phyloP scores from a whole-genome alignment of 306 rosid genomes.

The Erythrophleum fordii region DNA sequence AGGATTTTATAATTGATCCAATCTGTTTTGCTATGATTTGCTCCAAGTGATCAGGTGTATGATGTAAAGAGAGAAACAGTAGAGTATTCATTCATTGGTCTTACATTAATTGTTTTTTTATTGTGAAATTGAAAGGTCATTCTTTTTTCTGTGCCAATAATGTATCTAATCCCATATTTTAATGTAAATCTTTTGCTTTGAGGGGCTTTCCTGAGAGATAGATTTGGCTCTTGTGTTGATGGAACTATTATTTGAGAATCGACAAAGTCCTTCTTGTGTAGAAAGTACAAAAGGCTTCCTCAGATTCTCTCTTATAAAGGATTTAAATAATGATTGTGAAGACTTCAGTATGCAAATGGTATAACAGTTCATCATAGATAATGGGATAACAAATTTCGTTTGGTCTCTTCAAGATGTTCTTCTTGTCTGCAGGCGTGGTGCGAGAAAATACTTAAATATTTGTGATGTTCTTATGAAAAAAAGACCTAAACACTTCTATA shows the following conservation, averaged over 20 bases:
- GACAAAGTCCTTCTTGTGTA: not conserved
- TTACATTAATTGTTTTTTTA: not conserved
- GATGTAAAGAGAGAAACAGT: not conserved
- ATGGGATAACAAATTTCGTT: not conserved
- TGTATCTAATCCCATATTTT: not conserved
- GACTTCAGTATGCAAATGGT: not conserved
- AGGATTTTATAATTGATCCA: not conserved
- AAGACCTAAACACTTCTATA: too few relatives aligned
- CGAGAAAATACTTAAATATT: too few relatives aligned
- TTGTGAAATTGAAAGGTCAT: conserved; percentile 25
- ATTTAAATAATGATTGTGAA: too few relatives aligned
- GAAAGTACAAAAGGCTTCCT: not conserved
- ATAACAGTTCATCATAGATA: not conserved
- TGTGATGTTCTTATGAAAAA: not conserved
- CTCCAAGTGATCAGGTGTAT: conserved; percentile 7
- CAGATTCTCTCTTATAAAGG: not conserved
- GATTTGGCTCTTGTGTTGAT: not conserved
- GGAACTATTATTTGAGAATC: not conserved
- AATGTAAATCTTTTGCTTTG: not conserved
- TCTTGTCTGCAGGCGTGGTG: too few relatives aligned
- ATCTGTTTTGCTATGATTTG: conserved; percentile 2
- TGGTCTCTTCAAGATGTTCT: not conserved
- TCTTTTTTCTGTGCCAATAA: conserved; percentile 18
- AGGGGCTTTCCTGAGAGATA: not conserved
- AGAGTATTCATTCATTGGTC: not conserved